phyloP scores from a whole-genome alignment of 2,329 filamentous ascomycete species.

The Raffaelea deltoideospora region DNA sequence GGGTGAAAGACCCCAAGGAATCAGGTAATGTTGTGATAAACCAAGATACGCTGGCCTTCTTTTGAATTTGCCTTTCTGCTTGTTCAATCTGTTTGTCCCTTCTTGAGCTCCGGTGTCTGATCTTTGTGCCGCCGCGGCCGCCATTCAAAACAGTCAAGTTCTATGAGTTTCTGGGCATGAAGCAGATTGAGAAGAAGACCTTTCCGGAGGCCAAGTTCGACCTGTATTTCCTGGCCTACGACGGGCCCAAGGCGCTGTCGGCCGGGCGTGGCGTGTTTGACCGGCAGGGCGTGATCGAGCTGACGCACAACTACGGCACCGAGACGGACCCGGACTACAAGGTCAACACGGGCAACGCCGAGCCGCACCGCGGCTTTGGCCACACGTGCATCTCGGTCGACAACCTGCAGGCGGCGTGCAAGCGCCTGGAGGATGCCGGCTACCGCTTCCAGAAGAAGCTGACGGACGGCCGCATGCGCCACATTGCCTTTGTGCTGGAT shows the following conservation, averaged over 20 bases:
- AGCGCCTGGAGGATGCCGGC: constrained; percentile 76
- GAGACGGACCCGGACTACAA: constrained; percentile 71
- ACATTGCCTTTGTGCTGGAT: constrained; percentile 83
- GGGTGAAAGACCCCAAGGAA: constrained; percentile 84
- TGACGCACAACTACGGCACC: constrained; percentile 76
- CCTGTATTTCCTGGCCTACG: constrained; percentile 88
- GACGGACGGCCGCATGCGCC: constrained; percentile 69
- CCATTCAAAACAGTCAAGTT: constrained; percentile 50
- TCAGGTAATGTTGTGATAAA: no score
- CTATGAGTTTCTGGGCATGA: constrained; percentile 87
- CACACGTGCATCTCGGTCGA: constrained; percentile 76
- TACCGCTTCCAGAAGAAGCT: constrained; percentile 95
- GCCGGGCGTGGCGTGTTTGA: constrained; percentile 58
- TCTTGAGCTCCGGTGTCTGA: no score
- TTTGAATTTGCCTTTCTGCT: no score
- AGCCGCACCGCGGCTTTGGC: constrained; percentile 70
- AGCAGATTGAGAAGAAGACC: constrained; percentile 61
- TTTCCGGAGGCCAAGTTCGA: constrained; percentile 86
- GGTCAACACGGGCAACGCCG: constrained; percentile 78
- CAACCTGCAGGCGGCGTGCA: constrained; percentile 77
- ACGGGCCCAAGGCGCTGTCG: constrained; percentile 60
- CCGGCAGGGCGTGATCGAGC: constrained; percentile 78
- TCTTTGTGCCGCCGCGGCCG: no score
- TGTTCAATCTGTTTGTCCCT: no score
- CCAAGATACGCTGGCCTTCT: no score